A percentile compares a stretch with the other conserved stretches of the same genome.
Evolutionary conservation across 2,329 filamentous ascomycete genomes (phyloP).

Genomic region (Hypoxylon sp.): DNA sequence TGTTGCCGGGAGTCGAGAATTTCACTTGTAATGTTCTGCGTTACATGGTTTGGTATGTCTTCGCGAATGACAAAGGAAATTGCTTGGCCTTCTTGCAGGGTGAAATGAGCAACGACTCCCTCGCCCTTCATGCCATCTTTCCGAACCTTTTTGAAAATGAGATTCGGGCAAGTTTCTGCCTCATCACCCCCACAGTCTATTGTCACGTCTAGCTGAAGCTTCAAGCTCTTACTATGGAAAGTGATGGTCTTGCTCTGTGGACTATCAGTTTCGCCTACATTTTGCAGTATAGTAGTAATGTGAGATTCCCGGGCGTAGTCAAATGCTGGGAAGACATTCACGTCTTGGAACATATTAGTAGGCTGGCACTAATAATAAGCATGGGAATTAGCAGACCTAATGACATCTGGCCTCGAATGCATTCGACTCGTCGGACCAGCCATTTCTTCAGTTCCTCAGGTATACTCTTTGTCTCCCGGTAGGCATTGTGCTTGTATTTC

Average conservation of each 20-base stretch:
- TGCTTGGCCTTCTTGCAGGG: conserved; percentile 75
- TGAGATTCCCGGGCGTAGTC: conserved; percentile 77
- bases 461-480: conserved; percentile 67
- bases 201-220: conserved; percentile 77
- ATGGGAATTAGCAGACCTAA: conserved; percentile 61
- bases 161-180: conserved; percentile 63
- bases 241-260: conserved; percentile 71
- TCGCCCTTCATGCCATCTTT: conserved; percentile 70
- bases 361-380: conserved; percentile 17
- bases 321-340: conserved; percentile 81
- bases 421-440: conserved; percentile 80
- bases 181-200: conserved; percentile 72
- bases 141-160: conserved; percentile 69
- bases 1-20: conserved; percentile 75
- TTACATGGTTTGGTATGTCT: conserved; percentile 71
- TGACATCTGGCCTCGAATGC: conserved; percentile 76
- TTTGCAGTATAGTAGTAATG: conserved; percentile 68
- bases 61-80: conserved; percentile 79
- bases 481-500: conserved; percentile 65
- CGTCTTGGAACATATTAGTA: conserved; percentile 58
- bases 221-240: conserved; percentile 71
- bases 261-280: conserved; percentile 58
- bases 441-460: conserved; percentile 77
- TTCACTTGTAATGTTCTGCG: conserved; percentile 69
- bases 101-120: conserved; percentile 73